Percentiles rank a stretch among this genome's conserved stretches.
phyloP scores from a whole-genome alignment of 768 basidiomycete species.

The Russula earlei region DNA sequence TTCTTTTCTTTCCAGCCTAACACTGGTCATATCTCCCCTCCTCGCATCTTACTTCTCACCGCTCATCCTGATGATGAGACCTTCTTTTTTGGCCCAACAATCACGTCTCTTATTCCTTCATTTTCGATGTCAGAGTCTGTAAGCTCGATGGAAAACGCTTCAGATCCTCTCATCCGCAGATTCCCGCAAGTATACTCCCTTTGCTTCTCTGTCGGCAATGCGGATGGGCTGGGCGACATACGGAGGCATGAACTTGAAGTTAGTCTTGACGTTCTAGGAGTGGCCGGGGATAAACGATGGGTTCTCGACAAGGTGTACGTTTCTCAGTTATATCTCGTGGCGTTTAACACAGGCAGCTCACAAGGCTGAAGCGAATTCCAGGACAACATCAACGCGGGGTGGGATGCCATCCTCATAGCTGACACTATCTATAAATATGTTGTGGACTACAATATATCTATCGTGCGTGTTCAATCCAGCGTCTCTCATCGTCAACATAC shows the following conservation, averaged over 20 bases:
- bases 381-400: slow-evolving; percentile 60
- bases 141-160: background rate
- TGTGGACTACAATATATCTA: slow-evolving; percentile 46
- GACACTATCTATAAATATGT: slow-evolving; percentile 51
- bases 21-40: background rate
- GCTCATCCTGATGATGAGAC: slow-evolving; percentile 95
- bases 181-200: slow-evolving; percentile 42
- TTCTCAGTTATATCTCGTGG: background rate
- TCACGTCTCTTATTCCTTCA: slow-evolving; percentile 40
- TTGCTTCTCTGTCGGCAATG: slow-evolving; percentile 73
- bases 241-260: slow-evolving; percentile 49
- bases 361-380: slow-evolving; percentile 46
- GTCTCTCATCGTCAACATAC: slow-evolving; percentile 3
- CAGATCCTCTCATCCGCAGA: background rate
- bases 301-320: slow-evolving; percentile 60
- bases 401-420: slow-evolving; percentile 56
- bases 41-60: slow-evolving; percentile 57
- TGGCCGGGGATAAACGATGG: slow-evolving; percentile 44
- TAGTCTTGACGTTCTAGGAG: slow-evolving; percentile 62
- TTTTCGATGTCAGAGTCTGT: background rate
- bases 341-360: slow-evolving; percentile 11
- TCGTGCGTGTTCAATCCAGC: slow-evolving; percentile 35
- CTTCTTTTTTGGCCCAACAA: slow-evolving; percentile 87
- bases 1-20: background rate
- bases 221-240: slow-evolving; percentile 59